Base-by-base conservation (phyloP, 2,329 filamentous ascomycete species). In the Colletotrichum sp. region DNA sequence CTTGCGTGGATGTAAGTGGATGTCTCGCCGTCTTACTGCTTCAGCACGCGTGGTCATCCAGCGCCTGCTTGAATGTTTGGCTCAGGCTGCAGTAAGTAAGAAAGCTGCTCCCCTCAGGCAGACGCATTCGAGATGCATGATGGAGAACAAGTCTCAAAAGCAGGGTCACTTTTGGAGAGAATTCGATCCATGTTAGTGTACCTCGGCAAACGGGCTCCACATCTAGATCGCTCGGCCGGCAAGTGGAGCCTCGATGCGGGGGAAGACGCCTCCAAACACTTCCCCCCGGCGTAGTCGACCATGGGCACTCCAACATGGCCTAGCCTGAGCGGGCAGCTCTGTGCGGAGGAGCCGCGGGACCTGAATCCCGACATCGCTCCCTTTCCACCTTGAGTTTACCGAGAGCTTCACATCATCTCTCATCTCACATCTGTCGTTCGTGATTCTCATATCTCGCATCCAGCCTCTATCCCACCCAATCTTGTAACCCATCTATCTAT, bases 171-270 rank as follows among this genome's bases (percentile, higher is more conserved):
- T 52, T 43, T n/a, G 18, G 43, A 48, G 43, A 48, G 21, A 26
- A 30, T 15, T 58, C 21, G 55, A 30, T 28, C 30, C 10, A 43
- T 55, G 58, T 65, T 60, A 28, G 64, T 24, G 32, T 60, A 65
- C 70, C 73, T 75, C 73, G 73, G 73, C 70, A 75, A 75, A 60
- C 48, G 58, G 36, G 36, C 48, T 58, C 73, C 70, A 73, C 70
- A 65, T 18, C 43, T 56, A 55, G 38, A 75, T 66, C 68, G 61
- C 34, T 75, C 58, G 73, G 73, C 58, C 70, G 70, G 73, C 26
- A 76, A 69, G 73, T 76, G 73, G 73, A 38, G 65, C 68, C 70
- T 26, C 64, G 68, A 76, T 76, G 73, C 73, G 73, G 73, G 73
- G 73, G 73, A 70, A 64, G 70, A 60, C 70, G 43, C 73, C 58